These are phyloP conservation scores for Conringia planisiliqua DNA, from an alignment of 345 rosid species.

Conservation along the genomic window DNA sequence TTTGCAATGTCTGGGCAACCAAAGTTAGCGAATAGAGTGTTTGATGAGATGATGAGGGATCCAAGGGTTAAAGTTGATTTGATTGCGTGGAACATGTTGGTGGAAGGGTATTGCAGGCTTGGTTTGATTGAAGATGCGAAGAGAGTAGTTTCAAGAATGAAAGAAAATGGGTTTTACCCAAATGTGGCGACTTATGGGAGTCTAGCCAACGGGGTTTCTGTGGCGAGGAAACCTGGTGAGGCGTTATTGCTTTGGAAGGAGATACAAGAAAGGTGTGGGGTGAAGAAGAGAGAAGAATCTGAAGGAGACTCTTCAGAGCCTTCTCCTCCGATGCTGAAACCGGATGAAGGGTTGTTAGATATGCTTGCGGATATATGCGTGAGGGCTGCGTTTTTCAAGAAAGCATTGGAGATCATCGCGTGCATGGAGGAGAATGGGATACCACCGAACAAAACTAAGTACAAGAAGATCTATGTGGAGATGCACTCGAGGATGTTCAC, in stretches of 20 bases:
- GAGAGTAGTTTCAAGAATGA: conserved; percentile 62
- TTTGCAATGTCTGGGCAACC: conserved; percentile 88
- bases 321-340: conserved; percentile 50
- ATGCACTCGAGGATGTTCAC: conserved; percentile 98
- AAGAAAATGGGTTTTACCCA: conserved; percentile 64
- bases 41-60: conserved; percentile 83
- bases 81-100: conserved; percentile 90
- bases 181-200: conserved; percentile 86
- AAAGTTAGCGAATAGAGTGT: conserved; percentile 77
- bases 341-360: conserved; percentile 71
- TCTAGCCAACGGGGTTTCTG: conserved; percentile 69
- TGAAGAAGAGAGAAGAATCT: conserved; percentile 32
- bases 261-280: conserved; percentile 59
- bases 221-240: conserved; percentile 95
- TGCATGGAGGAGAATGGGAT: conserved; percentile 95
- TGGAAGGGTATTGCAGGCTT: conserved; percentile 74
- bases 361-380: conserved; percentile 82
- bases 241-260: conserved; percentile 94
- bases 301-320: conserved; percentile 32
- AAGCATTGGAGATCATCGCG: conserved; percentile 85
- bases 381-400: conserved; percentile 84
- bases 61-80: conserved; percentile 76
- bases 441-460: conserved; percentile 82
- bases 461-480: conserved; percentile 79
- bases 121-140: conserved; percentile 84